phyloP scores from a whole-genome alignment of 2,329 filamentous ascomycete genomes.

The Teratosphaeria viscida region DNA sequence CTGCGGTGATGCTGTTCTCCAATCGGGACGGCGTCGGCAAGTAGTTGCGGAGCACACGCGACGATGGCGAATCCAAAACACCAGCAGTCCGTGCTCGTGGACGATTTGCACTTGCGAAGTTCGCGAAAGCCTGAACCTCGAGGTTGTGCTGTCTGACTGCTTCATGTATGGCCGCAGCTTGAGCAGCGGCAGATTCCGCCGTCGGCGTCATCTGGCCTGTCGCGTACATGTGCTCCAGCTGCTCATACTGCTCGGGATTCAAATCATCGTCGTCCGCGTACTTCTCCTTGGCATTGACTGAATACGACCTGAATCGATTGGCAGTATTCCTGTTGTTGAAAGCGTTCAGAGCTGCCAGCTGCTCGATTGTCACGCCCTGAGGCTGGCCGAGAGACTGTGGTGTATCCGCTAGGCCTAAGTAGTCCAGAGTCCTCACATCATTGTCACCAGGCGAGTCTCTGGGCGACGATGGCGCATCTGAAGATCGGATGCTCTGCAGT shows the following conservation, averaged over 20 bases:
- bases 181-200: slow-evolving; percentile 47
- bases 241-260: slow-evolving; percentile 39
- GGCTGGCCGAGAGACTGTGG: slow-evolving; percentile 58
- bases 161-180: slow-evolving; percentile 51
- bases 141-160: slow-evolving; percentile 85
- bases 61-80: slow-evolving; percentile 68
- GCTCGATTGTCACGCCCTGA: slow-evolving; percentile 52
- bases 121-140: slow-evolving; percentile 84
- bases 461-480: slow-evolving; percentile 78
- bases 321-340: slow-evolving; percentile 61
- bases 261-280: slow-evolving; percentile 77
- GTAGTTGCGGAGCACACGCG: slow-evolving; percentile 57
- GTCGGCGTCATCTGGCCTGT: slow-evolving; percentile 48
- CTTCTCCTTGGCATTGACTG: slow-evolving; percentile 96
- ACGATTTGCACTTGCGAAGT: slow-evolving; percentile 67
- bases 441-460: slow-evolving; percentile 75
- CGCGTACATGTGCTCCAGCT: slow-evolving; percentile 46
- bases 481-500: slow-evolving; percentile 78
- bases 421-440: slow-evolving; percentile 88
- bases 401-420: slow-evolving; percentile 87
- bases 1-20: slow-evolving; percentile 63
- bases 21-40: slow-evolving; percentile 65
- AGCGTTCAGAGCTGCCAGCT: slow-evolving; percentile 64
- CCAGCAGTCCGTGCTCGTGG: slow-evolving; percentile 87
- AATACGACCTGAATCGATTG: slow-evolving; percentile 91